Conservation (phyloP, 2,329 filamentous ascomycete species). For the Diatrype stigma region DNA sequence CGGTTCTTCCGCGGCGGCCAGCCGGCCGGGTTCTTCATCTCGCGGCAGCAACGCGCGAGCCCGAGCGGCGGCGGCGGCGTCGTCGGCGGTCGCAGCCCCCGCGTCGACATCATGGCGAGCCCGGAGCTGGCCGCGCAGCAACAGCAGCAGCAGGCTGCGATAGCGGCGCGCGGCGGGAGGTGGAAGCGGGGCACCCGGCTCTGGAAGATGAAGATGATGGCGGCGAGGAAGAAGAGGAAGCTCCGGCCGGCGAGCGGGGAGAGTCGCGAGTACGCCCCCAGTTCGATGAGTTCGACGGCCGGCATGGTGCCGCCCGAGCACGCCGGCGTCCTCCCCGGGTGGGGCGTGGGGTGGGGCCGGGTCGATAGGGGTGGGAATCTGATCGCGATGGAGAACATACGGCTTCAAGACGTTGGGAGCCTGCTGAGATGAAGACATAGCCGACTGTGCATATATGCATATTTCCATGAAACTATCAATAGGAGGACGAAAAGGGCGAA, state of each 20-base stretch:
- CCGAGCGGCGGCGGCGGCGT: too few species aligned
- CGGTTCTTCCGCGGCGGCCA: conserved; percentile 47
- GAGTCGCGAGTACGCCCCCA: conserved; percentile 11
- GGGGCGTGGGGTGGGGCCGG: conserved; percentile 37
- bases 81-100: conserved; percentile 13
- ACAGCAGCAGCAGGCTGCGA: conserved; percentile 1
- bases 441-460: too few species aligned
- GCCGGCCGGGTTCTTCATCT: conserved; percentile 48
- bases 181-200: too few species aligned
- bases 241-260: conserved; percentile 3
- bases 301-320: conserved; percentile 12
- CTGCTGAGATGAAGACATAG: conserved; percentile 20
- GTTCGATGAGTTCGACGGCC: conserved; percentile 22
- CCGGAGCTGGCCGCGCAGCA: conserved; percentile 32
- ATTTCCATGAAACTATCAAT: too few species aligned
- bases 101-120: conserved; percentile 40
- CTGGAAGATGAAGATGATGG: conserved; percentile 13
- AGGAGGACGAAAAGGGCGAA: background rate
- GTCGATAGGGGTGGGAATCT: conserved; percentile 29
- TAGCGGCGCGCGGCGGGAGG: background rate
- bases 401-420: conserved; percentile 33
- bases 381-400: conserved; percentile 29
- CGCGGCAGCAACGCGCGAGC: conserved; percentile 25
- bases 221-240: conserved; percentile 3
- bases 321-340: conserved; percentile 28